Evolutionary conservation across 2,329 filamentous ascomycete species (phyloP).

Genomic region (Scytalidium sp.): DNA sequence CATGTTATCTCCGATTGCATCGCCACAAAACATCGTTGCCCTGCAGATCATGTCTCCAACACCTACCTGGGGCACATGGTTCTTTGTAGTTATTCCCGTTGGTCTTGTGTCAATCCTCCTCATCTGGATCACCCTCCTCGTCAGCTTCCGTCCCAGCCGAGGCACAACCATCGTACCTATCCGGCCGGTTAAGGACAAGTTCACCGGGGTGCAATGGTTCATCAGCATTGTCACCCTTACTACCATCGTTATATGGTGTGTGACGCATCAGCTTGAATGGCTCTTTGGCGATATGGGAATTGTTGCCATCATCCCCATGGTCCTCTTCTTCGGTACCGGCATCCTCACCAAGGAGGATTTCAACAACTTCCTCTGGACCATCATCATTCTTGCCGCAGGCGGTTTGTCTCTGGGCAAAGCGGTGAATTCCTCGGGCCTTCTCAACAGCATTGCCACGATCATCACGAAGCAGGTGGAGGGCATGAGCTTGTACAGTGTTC

Average conservation of each 20-base stretch:
- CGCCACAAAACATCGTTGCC: conserved; percentile 95
- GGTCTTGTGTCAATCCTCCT: conserved; percentile 83
- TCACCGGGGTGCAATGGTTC: conserved; percentile 89
- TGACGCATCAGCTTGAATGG: conserved; percentile 80
- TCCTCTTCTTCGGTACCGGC: conserved; percentile 93
- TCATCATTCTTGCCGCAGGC: conserved; percentile 95
- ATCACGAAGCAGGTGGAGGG: conserved; percentile 74
- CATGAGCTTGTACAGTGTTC: conserved; percentile 79
- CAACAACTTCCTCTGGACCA: conserved; percentile 99
- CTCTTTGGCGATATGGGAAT: conserved; percentile 98
- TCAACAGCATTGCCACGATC: conserved; percentile 78
- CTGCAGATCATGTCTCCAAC: conserved; percentile 91
- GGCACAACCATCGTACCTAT: conserved; percentile 91
- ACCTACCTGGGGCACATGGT: conserved; percentile 94
- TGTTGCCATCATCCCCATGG: conserved; percentile 91
- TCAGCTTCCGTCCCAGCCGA: conserved; percentile 80
- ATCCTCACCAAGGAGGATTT: conserved; percentile 98
- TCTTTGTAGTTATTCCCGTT: conserved; percentile 91
- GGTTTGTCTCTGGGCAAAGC: conserved; percentile 90
- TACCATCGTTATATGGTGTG: conserved; percentile 91
- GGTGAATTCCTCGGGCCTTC: conserved; percentile 86
- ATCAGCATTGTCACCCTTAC: conserved; percentile 77
- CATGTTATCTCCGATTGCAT: conserved; percentile 94
- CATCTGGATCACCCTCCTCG: conserved; percentile 84
- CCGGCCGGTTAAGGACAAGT: conserved; percentile 81